These are phyloP conservation scores for Diaporthe eres DNA, from an alignment of 2,329 filamentous ascomycete genomes.

Conservation along the genomic window DNA sequence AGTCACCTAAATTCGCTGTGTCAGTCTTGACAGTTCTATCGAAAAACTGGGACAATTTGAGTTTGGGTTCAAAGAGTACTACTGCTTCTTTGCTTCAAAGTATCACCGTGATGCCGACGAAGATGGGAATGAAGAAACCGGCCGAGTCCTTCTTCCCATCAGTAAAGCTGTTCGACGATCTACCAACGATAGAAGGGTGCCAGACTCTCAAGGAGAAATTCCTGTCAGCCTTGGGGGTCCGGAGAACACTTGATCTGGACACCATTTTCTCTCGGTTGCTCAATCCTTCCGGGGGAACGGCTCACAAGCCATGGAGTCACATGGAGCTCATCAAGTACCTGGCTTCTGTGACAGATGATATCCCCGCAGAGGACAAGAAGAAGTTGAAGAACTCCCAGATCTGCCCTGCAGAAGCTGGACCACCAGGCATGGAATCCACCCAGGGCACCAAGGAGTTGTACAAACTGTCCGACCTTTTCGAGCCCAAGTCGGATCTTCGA, in stretches of 20 bases:
- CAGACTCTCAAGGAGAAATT: slow-evolving; percentile 93
- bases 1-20: slow-evolving; percentile 79
- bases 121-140: slow-evolving; percentile 88
- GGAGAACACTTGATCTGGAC: slow-evolving; percentile 94
- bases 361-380: slow-evolving; percentile 84
- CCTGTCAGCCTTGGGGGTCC: slow-evolving; percentile 84
- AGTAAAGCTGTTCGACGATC: slow-evolving; percentile 95
- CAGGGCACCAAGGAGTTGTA: slow-evolving; percentile 70
- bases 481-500: slow-evolving; percentile 80
- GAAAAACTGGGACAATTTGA: slow-evolving; percentile 90
- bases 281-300: slow-evolving; percentile 69
- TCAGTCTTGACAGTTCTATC: slow-evolving; percentile 85
- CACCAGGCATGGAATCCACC: slow-evolving; percentile 67
- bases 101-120: slow-evolving; percentile 88
- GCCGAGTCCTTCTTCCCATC: slow-evolving; percentile 90
- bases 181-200: slow-evolving; percentile 84
- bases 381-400: slow-evolving; percentile 84
- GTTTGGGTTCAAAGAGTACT: slow-evolving; percentile 73
- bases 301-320: slow-evolving; percentile 84
- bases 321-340: slow-evolving; percentile 96
- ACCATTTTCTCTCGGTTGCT: slow-evolving; percentile 93
- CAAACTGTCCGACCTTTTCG: slow-evolving; percentile 84
- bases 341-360: slow-evolving; percentile 89
- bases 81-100: slow-evolving; percentile 75
- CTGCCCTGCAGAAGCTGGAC: slow-evolving; percentile 81